Evolutionary conservation across 2,329 filamentous ascomycete species (phyloP), one percentile per base, ranked within the genome.

Genomic region (Colletotrichum cereale): DNA sequence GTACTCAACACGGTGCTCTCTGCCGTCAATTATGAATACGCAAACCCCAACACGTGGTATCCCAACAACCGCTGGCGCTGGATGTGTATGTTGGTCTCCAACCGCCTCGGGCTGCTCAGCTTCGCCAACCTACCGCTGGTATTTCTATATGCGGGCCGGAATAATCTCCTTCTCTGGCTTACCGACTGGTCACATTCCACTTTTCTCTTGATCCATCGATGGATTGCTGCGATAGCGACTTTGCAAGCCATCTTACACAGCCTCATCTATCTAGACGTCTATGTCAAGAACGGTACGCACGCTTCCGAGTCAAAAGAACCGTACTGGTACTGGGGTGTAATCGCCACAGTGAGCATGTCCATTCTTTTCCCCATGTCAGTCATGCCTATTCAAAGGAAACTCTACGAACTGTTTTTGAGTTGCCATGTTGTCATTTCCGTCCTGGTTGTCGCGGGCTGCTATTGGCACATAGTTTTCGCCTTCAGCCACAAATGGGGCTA

Each of bases 151-250:
- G 75, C 80, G 1, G 74, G 78, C 2, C 76, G 84, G 4, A 85
- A 86, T 74, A 84, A 84, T 69, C 24, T 85, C 11, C 77, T 84
- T 0, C 77, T 84, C 0, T 82, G 78, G 77, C 44, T 83, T 2
- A 85, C 84, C 4, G 78, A 83, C 71, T 86, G 84, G 83, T 79
- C 77, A 0, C 80, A 85, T 63, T 78, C 79, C 1, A 86, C 85
- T 1, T 85, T 78, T 71, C 58, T 85, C 8, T 65, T 85, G 1
- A 75, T 86, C 2, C 85, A 87, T 75, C 82, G 84, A n/a, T 86
- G 83, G 82, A 76, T 83, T 3, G 84, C 83, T 1, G 75, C 78
- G 40, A 75, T 85, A 24, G 79, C 77, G n/a, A 80, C 79, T 0
- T 34, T 85, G 0, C 80, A 86, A 63, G 81, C 79, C 8, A 71